A percentile compares a stretch with the other conserved stretches of the same genome.
phyloP scores from a whole-genome alignment of 2,329 filamentous ascomycete species.

The Colletotrichum paranaense region DNA sequence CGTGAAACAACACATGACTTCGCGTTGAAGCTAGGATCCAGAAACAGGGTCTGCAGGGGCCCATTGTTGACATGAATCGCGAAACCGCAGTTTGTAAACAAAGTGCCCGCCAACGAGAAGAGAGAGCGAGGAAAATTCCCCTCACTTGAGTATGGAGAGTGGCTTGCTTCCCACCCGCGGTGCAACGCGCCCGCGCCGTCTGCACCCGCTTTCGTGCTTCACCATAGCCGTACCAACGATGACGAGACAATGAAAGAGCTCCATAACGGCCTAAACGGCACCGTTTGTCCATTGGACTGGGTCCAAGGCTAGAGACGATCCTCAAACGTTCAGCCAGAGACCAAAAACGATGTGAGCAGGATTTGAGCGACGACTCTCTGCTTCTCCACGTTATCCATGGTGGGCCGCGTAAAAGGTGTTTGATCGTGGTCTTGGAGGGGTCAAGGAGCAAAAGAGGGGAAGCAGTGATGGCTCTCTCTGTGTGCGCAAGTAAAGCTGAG shows the following conservation, averaged over 20 bases:
- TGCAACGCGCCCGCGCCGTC: conserved; percentile 19
- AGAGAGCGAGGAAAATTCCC: not conserved
- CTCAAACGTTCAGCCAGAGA: conserved; percentile 12
- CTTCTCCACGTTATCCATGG: not conserved
- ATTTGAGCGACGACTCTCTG: not conserved
- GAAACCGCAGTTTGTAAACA: conserved; percentile 33
- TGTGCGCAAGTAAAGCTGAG: conserved; percentile 3
- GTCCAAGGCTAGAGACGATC: not conserved
- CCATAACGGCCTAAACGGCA: conserved; percentile 19
- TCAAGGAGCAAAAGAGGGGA: not conserved
- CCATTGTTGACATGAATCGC: conserved; percentile 36
- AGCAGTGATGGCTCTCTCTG: conserved; percentile 2
- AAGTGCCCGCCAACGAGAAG: conserved; percentile 2
- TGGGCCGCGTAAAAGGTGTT: not conserved
- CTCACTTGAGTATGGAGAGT: not conserved
- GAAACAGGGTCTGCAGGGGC: conserved; percentile 24
- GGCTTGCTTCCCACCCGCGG: conserved; percentile 15
- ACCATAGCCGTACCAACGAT: conserved; percentile 12
- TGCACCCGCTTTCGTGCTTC: conserved; percentile 15
- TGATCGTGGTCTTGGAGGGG: conserved; percentile 8
- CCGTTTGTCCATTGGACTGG: conserved; percentile 1
- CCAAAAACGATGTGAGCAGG: not conserved
- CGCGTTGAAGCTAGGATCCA: conserved; percentile 22
- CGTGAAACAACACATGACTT: conserved; percentile 24
- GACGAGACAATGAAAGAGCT: conserved; percentile 9